Evolutionary conservation across 2,329 filamentous ascomycete species (phyloP).

Genomic region (Tolypocladium pustulatum): DNA sequence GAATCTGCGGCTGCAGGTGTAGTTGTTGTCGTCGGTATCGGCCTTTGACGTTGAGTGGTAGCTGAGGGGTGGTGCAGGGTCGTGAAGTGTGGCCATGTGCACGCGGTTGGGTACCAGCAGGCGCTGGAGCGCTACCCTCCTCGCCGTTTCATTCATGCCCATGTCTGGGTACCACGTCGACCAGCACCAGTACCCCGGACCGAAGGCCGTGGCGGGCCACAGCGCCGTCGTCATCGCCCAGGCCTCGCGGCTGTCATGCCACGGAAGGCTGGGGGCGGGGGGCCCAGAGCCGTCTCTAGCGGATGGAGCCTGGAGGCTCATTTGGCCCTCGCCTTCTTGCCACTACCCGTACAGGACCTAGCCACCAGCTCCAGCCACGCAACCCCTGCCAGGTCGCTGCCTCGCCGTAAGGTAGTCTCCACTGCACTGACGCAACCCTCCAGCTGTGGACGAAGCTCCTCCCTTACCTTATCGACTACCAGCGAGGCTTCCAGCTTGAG

Average conservation of each 20-base stretch:
- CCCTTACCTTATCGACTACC: neutral
- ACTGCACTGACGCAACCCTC: neutral
- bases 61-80: neutral
- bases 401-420: neutral
- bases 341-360: no score
- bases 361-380: neutral
- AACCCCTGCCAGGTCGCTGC: neutral
- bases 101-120: neutral
- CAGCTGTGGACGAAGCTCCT: neutral
- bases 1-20: neutral
- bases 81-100: neutral
- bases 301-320: neutral
- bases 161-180: neutral
- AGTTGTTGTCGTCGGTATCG: neutral
- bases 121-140: neutral
- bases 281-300: neutral
- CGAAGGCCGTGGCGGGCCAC: neutral
- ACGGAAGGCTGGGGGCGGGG: neutral
- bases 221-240: neutral
- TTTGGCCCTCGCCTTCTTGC: no score
- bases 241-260: neutral
- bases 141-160: neutral
- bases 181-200: neutral
- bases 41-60: neutral
- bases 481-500: neutral